Base-by-base conservation (phyloP, 768 basidiomycete species). In the Suillus tomentosus region DNA sequence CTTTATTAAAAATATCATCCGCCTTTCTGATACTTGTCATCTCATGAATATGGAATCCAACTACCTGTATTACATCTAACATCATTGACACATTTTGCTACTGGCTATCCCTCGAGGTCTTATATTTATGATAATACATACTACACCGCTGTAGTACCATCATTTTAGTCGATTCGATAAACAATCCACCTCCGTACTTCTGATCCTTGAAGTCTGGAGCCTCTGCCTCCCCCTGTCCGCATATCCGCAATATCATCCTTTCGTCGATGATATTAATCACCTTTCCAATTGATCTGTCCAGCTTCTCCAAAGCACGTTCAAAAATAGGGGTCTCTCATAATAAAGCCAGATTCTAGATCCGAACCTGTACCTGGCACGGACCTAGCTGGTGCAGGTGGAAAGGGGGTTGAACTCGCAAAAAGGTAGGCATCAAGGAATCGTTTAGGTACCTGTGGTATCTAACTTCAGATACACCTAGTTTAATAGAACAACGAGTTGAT, bases 241-340 rank as follows among this genome's bases (percentile, higher is more conserved):
- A 84, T 70, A 13, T 61, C 71, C 43, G 73, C 68, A 31, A 84
- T 63, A 62, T 83, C 82, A 31, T 76, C 69, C 65, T 78, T 77
- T 75, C 74, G 68, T 82, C 78, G 13, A 86, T 73, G 27, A 80
- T 77, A 1, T 70, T 64, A 48, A 84, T 82, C 47, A 82, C 74
- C 19, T 83, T 79, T 13, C 71, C 68, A 58, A 85, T 73, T 3
- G 81, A 77, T 58, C 73, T 68, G 65, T 84, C 83, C 47, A 85
- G 76, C 54, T 80, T 81, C 53, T 76, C 68, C 37, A 85, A 70
- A 3, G 80, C 79, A 37, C 72, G 73, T 37, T 78, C 71, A 72
- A 84, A 83, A 74, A 66, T 77, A 84, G 1, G 84, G 81, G 65
- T 84, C 86, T 22, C 82, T 81, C 13, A 81, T 73, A 51, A 74